A percentile compares a stretch with the other conserved stretches of the same genome.
Evolutionary conservation across 1,139 yeast species (phyloP).

Genomic region (Suhomyces guaymorum): DNA sequence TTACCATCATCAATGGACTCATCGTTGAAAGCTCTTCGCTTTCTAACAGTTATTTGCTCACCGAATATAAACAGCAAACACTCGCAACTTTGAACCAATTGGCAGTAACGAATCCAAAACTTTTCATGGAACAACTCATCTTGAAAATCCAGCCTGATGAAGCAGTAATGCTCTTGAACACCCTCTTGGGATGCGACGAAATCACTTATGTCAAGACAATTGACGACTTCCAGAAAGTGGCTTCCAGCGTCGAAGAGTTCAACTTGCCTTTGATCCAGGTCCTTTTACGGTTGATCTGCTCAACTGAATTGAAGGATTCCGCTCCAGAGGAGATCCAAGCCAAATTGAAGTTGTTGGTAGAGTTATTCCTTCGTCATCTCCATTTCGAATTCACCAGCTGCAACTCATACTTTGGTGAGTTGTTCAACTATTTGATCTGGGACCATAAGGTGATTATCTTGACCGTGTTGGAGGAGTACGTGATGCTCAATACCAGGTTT

Average conservation of each 20-base stretch:
- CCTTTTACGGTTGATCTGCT: conserved; percentile 28
- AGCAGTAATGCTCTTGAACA: conserved; percentile 25
- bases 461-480: conserved; percentile 29
- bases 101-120: conserved; percentile 24
- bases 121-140: conserved; percentile 26
- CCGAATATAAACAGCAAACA: conserved; percentile 10
- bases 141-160: conserved; percentile 22
- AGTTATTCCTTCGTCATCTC: conserved; percentile 43
- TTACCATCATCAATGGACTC: conserved; percentile 15
- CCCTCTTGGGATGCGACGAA: conserved; percentile 13
- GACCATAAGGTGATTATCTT: conserved; percentile 31
- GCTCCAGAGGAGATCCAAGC: conserved; percentile 14
- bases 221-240: conserved; percentile 22
- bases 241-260: conserved; percentile 45
- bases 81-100: conserved; percentile 20
- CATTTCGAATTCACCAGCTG: conserved; percentile 38
- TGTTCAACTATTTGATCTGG: conserved; percentile 37
- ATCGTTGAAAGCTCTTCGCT: conserved; percentile 10
- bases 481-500: conserved; percentile 23
- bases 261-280: conserved; percentile 56
- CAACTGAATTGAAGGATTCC: conserved; percentile 19
- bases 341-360: conserved; percentile 31
- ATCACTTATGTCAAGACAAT: conserved; percentile 14
- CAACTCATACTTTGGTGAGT: conserved; percentile 46
- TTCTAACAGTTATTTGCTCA: conserved; percentile 14